Percentiles rank a stretch among this genome's conserved stretches.
Conservation (phyloP, 768 basidiomycete species). For the Nidularia sp. region DNA sequence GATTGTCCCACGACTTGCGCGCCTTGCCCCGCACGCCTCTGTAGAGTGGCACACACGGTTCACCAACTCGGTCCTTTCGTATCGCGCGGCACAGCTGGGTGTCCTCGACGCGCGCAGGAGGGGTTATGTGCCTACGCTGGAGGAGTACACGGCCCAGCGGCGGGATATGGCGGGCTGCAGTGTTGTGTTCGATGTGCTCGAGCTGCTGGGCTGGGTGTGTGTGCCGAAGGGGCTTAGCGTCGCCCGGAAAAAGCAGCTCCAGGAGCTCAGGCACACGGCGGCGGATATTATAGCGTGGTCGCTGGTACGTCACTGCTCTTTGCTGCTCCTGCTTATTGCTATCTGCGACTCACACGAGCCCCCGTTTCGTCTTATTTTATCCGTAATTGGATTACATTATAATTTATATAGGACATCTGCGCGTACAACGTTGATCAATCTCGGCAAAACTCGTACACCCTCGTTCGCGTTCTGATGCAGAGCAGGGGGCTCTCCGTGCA, state of each 20-base stretch:
- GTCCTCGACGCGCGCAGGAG: conserved; percentile 17
- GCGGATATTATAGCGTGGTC: background rate
- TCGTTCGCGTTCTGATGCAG: conserved; percentile 46
- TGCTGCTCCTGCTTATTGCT: background rate
- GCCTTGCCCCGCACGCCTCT: conserved; percentile 25
- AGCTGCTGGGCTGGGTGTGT: background rate
- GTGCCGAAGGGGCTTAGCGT: background rate
- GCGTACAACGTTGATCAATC: conserved; percentile 47
- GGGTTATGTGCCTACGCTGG: conserved; percentile 31
- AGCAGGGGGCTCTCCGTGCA: conserved; percentile 42
- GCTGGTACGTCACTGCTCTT: background rate
- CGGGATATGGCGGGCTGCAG: conserved; percentile 28
- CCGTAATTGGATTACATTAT: too few species aligned
- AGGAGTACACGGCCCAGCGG: conserved; percentile 41
- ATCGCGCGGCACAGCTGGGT: conserved; percentile 25
- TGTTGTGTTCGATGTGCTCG: background rate
- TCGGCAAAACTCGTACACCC: conserved; percentile 31
- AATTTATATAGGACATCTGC: conserved; percentile 55
- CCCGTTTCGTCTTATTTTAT: too few species aligned
- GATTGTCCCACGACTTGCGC: conserved; percentile 31
- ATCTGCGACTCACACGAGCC: too few species aligned
- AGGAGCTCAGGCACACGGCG: background rate
- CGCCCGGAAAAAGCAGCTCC: background rate
- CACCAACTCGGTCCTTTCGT: conserved; percentile 26
- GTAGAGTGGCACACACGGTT: conserved; percentile 39